Conservation (phyloP, 768 basidiomycete species). For the Suillus clintonianus region DNA sequence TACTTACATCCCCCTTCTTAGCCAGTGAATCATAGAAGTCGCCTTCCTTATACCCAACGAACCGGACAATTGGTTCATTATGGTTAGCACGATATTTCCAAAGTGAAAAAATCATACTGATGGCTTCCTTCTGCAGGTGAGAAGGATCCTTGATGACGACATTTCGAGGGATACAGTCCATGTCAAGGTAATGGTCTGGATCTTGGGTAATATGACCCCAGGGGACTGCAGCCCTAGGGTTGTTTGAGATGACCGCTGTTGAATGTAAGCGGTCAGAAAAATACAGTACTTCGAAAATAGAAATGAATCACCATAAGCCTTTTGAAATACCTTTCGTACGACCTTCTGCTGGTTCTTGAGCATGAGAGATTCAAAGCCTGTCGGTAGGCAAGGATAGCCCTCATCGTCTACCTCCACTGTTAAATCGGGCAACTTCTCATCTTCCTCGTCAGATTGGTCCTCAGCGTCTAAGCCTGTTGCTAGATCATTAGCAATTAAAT, state of each 20-base stretch:
- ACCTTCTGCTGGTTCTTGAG: conserved; percentile 2
- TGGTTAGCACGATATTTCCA: too few relatives aligned
- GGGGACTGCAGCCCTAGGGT: not conserved
- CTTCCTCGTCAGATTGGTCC: not conserved
- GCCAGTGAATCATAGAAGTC: too few relatives aligned
- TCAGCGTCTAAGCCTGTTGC: not conserved
- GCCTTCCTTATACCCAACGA: too few relatives aligned
- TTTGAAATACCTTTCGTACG: not conserved
- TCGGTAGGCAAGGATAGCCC: not conserved
- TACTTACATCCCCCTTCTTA: too few relatives aligned
- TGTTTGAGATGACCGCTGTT: not conserved
- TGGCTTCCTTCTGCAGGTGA: too few relatives aligned
- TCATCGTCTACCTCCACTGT: not conserved
- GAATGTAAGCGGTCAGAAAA: not conserved
- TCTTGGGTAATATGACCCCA: not conserved
- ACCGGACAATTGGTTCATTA: too few relatives aligned
- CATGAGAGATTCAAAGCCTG: not conserved
- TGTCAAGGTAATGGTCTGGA: not conserved
- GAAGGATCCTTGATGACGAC: too few relatives aligned
- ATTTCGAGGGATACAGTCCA: too few relatives aligned
- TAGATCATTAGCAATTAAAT: not conserved
- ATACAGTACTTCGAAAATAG: not conserved
- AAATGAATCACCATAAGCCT: not conserved
- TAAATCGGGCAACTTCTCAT: not conserved
- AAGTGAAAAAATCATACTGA: too few relatives aligned